Evolutionary conservation across 495 filamentous ascomycete genomes (phyloP).

Genomic region (Trichoderma gamsii): DNA sequence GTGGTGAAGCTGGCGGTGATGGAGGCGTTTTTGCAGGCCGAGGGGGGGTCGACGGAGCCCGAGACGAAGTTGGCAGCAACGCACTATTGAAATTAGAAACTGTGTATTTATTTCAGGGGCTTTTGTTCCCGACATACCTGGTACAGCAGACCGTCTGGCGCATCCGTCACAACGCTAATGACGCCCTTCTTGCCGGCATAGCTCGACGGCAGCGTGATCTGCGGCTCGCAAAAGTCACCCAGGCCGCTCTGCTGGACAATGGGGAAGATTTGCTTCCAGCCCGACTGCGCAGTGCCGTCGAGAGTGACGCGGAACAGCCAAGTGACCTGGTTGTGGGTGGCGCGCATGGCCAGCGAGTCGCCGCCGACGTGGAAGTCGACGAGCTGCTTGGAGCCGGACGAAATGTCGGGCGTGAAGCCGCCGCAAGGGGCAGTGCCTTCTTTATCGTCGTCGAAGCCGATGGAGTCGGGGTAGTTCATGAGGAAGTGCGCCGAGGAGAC

Average conservation of each 20-base stretch:
- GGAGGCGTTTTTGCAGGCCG: conserved; percentile 39
- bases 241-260: conserved; percentile 40
- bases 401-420: conserved; percentile 35
- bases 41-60: conserved; percentile 26
- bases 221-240: conserved; percentile 39
- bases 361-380: conserved; percentile 49
- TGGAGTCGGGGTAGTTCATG: conserved; percentile 36
- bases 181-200: conserved; percentile 47
- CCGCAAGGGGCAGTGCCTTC: conserved; percentile 42
- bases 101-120: too few relatives aligned
- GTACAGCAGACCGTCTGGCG: conserved; percentile 43
- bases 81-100: conserved; percentile 30
- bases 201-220: conserved; percentile 32
- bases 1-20: conserved; percentile 30
- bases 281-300: conserved; percentile 33
- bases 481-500: conserved; percentile 42
- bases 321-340: conserved; percentile 39
- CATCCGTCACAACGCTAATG: conserved; percentile 37
- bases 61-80: conserved; percentile 45
- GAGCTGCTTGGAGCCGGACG: conserved; percentile 20
- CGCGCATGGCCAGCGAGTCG: conserved; percentile 33
- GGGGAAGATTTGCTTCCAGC: conserved; percentile 45
- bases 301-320: conserved; percentile 48
- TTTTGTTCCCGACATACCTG: conserved; percentile 33
- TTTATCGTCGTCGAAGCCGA: conserved; percentile 43